A percentile compares a stretch with the other conserved stretches of the same genome.
Evolutionary conservation across 257 asterid genomes (phyloP).

Genomic region (Solanum pennellii): DNA sequence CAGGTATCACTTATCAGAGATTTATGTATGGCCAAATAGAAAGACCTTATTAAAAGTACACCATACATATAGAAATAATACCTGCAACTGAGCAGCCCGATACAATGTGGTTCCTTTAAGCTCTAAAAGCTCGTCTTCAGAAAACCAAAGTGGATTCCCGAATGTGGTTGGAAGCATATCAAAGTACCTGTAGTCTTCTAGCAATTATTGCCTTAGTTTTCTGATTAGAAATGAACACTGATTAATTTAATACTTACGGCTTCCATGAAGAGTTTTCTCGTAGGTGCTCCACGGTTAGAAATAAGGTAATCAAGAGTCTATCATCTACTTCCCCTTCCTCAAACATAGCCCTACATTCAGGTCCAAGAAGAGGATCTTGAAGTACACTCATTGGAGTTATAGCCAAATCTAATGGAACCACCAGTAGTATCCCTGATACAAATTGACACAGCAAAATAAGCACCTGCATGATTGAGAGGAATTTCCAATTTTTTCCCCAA

Average conservation of each 20-base stretch:
- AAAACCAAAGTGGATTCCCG: conserved; percentile 85
- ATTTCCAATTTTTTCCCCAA: neutral
- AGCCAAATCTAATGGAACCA: conserved; percentile 78
- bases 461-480: neutral
- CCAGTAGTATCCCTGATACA: conserved; percentile 44
- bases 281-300: conserved; percentile 69
- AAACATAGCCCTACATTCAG: conserved; percentile 70
- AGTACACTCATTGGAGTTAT: conserved; percentile 93
- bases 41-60: neutral
- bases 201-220: neutral
- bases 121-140: conserved; percentile 74
- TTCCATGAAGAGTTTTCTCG: conserved; percentile 77
- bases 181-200: conserved; percentile 41
- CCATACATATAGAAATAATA: conserved; percentile 3
- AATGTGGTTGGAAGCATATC: conserved; percentile 87
- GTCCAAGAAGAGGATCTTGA: conserved; percentile 82
- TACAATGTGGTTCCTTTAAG: conserved; percentile 80
- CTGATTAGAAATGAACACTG: neutral
- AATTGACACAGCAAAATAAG: neutral
- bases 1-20: neutral
- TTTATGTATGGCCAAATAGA: neutral
- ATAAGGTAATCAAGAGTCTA: conserved; percentile 68
- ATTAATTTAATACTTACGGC: conserved; percentile 45
- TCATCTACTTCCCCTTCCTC: conserved; percentile 81
- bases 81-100: conserved; percentile 82